Base-by-base conservation (phyloP, 2,329 filamentous ascomycete genomes). In the Stachybotrys chlorohalonatus region DNA sequence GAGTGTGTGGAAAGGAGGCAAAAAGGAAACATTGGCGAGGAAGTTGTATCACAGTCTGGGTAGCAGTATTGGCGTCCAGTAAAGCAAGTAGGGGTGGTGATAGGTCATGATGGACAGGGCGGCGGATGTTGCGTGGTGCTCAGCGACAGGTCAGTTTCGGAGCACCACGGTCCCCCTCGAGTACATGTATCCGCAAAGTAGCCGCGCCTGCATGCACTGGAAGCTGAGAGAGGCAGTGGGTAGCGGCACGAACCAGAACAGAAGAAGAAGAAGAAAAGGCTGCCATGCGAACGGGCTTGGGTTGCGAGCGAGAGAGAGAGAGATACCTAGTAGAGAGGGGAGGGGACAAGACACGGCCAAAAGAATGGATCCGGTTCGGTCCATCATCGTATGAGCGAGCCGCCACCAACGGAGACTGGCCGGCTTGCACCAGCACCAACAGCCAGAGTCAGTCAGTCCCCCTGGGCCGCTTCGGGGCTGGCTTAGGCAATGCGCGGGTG, bases 271-370 rank as follows among this genome's bases (percentile, higher is more conserved):
- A 4, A 24, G 4, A 24, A 24, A 24, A 4, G 24, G 24, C 24
- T 24, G 24, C 24, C 24, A 42, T 5, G 2, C 13, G 36, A 42
- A 42, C 8, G 36, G 36, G 36, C 24, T 5, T 5, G 36, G 36
- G 36, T 42, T 42, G 36, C 36, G 13, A 42, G 36, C 36, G 36
- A 42, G 24, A 4, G 36, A 42, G 36, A 42, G 36, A 13, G 36
- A 42, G 36, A 42, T 13, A 42, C 36, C 13, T 13, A 24, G 24
- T 24, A 24, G 24, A 24, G 52, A 57, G 55, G 54, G 52, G 55
- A 50, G 55, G 53, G 46, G 52, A 56, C 39, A 57, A 56, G 56
- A 24, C 24, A 24, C 24, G 24, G 24, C 24, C 24, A 24, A 24
- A 13, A 42, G 36, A 42, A 42, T 42, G 2, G 36, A 42, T 5